Evolutionary conservation across 2,329 filamentous ascomycete genomes (phyloP), one percentile per base, ranked within the genome.

Genomic region (Calonectria fujianensis): DNA sequence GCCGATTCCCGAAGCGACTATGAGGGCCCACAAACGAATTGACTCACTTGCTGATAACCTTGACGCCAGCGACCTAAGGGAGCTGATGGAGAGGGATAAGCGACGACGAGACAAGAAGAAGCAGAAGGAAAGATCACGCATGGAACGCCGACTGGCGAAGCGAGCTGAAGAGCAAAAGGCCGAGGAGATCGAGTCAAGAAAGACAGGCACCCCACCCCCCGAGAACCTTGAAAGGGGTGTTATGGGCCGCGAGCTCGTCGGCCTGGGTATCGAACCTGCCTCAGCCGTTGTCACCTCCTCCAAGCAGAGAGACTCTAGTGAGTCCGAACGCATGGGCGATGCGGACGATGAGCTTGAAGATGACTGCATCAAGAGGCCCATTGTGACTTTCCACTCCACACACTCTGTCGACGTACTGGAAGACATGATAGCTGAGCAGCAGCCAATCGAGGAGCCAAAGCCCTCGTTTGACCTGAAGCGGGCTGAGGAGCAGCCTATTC

Each of bases 21-120:
- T 93, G 35, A 92, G 89, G 77, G 90, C 90, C 4, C 91, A 91
- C 79, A 92, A 93, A 85, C 85, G 91, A 81, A 85, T 94, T 82
- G 85, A 95, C 85, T 86, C 94, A 84, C 85, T 98, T 57, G 97
- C 96, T 29, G 94, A 98, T 82, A 94, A 95, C 74, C 89, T 99
- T 70, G 95, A 95, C 85, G 94, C 97, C 4, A 92, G 94, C 68
- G 96, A 95, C 79, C 84, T 99, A 50, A 91, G 96, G 73, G 94
- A 98, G 82, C 88, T 98, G 37, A 94, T 99, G 91, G 97, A 99
- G 80, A 90, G 97, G 74, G 97, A 99, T 82, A 90, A 93, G 78
- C 91, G 96, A 80, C 91, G 97, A 72, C 92, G 91, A 77, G 95
- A 98, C 78, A 92, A 92, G 82, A 96, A 94, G 85, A 91, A 90